Base-by-base conservation (phyloP, 2,329 filamentous ascomycete genomes). In the Hypoxylon sp. region DNA sequence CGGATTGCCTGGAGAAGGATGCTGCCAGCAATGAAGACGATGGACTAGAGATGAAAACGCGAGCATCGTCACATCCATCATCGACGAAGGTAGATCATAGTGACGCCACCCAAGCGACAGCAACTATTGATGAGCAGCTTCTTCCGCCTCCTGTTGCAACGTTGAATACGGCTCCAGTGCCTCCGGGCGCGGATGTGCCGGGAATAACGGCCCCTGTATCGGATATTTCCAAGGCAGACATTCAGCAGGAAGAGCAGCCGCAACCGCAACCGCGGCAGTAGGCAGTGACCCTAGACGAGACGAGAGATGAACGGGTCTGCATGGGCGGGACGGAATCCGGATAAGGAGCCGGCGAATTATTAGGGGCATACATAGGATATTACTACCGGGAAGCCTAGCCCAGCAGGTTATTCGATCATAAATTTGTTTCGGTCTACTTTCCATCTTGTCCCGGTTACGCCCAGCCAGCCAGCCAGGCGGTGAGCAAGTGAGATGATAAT, bases 1-100 rank as follows among this genome's bases (percentile, higher is more conserved):
- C 60, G 20, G 78, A 78, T 31, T 67, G 67, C 21, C 66, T 78
- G n/a, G 77, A 82, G 59, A 79, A 77, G 74, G 79, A 77, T 64
- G 51, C 64, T 40, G 57, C 51, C 26, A 57, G 55, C 27, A 57
- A 58, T 29, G 62, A 63, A 31, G 35, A 47, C 13, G 63, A 63
- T 11, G 58, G 42, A 5, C 51, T 64, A 12, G 60, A 64, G 49
- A 64, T 65, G 64, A 66, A 64, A 40, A 38, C 37, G 37, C 27
- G 45, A 21, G 51, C 51, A 25, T 32, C 55, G 32, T 54, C 59
- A 30, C 53, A 53, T 37, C 38, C 49, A 15, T 48, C 48, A 38
- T 47, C 46, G n/a, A 31, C 30, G 35, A 55, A 55, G 35, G 44
- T 44, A 51, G 58, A 62, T 56, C 51, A 42, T 45, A 51, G 49